These are phyloP conservation scores for Ziziphus jujuba DNA, from an alignment of 306 rosid genomes.

Conservation along the genomic window DNA sequence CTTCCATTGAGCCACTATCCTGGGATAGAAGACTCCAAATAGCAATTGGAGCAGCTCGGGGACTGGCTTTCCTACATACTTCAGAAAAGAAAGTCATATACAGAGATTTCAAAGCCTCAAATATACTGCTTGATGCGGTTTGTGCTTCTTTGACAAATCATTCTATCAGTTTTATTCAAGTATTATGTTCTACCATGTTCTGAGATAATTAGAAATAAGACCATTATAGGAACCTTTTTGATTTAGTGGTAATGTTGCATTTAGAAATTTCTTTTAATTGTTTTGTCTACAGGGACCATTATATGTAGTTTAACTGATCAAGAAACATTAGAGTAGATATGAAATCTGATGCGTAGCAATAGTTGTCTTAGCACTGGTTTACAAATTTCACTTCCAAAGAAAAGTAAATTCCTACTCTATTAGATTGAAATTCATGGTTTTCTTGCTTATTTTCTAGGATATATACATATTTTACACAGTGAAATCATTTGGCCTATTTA, in stretches of 20 bases:
- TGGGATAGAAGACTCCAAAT: slow-evolving; percentile 76
- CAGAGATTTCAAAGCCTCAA: slow-evolving; percentile 91
- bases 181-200: not conserved
- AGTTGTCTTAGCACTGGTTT: not conserved
- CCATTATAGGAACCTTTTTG: no score
- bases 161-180: not conserved
- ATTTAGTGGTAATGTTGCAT: no score
- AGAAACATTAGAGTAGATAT: not conserved
- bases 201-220: not conserved
- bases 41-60: slow-evolving; percentile 85
- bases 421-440: not conserved
- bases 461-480: not conserved
- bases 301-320: not conserved
- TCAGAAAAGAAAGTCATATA: slow-evolving; percentile 72
- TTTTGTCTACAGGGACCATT: not conserved
- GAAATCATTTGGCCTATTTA: not conserved
- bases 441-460: not conserved
- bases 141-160: not conserved
- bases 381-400: no score
- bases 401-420: not conserved
- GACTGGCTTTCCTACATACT: slow-evolving; percentile 76
- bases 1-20: slow-evolving; percentile 50
- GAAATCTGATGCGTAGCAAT: not conserved
- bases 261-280: no score
- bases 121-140: slow-evolving; percentile 88